These are phyloP conservation scores for Warburgia ugandensis DNA, from an alignment of 164 flowering plant species.

Conservation along the genomic window DNA sequence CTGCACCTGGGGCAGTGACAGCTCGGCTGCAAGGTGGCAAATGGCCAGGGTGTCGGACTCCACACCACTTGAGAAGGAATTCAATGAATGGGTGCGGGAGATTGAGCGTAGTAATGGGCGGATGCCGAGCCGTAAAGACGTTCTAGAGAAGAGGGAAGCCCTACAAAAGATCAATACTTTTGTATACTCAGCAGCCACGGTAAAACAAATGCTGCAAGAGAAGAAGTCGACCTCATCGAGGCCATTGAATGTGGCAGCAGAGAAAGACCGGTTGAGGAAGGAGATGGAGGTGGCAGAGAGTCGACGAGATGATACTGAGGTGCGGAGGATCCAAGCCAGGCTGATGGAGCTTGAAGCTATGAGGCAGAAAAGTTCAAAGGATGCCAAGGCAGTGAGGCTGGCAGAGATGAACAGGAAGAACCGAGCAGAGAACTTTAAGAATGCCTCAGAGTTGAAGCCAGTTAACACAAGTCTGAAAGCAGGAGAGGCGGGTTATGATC, in stretches of 20 bases:
- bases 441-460: constrained; percentile 72
- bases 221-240: constrained; percentile 77
- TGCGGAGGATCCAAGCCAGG: constrained; percentile 63
- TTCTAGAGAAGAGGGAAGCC: constrained; percentile 68
- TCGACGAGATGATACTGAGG: constrained; percentile 54
- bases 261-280: constrained; percentile 73
- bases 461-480: constrained; percentile 59
- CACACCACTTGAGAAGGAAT: constrained; percentile 68
- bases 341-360: constrained; percentile 63
- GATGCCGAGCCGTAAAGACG: constrained; percentile 64
- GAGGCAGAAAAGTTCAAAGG: constrained; percentile 40
- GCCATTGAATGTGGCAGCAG: constrained; percentile 80
- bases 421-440: constrained; percentile 82
- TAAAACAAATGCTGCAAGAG: constrained; percentile 93
- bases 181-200: constrained; percentile 86
- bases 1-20: constrained; percentile 76
- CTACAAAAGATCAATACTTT: constrained; percentile 52
- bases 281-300: constrained; percentile 73
- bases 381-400: constrained; percentile 65
- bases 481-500: constrained; percentile 96
- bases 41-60: constrained; percentile 94
- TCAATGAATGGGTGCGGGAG: constrained; percentile 69
- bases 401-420: constrained; percentile 91
- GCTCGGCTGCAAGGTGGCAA: constrained; percentile 92
- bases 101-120: constrained; percentile 68